phyloP scores from a whole-genome alignment of 225 moss, liverwort and hornwort species.

The Takakia lepidozioides region DNA sequence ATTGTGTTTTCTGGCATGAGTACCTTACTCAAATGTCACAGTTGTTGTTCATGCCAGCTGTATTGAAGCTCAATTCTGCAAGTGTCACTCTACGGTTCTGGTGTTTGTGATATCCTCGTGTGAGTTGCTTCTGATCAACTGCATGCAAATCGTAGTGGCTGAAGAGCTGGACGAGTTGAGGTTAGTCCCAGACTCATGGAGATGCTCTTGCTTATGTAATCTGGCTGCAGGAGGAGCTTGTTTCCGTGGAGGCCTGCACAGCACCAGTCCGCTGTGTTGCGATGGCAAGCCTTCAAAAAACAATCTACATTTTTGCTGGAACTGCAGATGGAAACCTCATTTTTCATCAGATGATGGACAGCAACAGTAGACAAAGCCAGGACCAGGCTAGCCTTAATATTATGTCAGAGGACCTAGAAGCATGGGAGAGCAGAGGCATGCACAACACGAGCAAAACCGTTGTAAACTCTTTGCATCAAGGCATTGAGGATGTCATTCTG shows the following conservation, averaged over 20 bases:
- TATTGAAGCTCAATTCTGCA: no score
- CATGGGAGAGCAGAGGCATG: constrained; percentile 15
- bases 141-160: no score
- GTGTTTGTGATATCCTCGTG: no score
- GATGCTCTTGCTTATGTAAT: not conserved
- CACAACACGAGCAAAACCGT: constrained; percentile 12
- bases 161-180: no score
- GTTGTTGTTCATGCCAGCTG: no score
- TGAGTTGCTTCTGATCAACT: no score
- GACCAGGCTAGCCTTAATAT: no score
- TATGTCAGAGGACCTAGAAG: constrained; percentile 10
- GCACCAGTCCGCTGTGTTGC: constrained; percentile 50
- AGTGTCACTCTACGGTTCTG: no score
- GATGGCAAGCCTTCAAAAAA: constrained; percentile 37
- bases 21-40: no score
- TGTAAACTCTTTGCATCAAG: constrained; percentile 1
- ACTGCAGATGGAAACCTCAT: constrained; percentile 60
- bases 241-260: constrained; percentile 34
- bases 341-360: constrained; percentile 30
- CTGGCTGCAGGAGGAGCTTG: constrained; percentile 59
- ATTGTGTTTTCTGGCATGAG: no score
- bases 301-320: constrained; percentile 51
- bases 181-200: no score
- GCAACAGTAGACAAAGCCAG: constrained; percentile 5
- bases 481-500: no score